Evolutionary conservation across 805 yeast species (phyloP), one percentile per base, ranked within the genome.

Genomic region (Teunomyces aglyptinius): DNA sequence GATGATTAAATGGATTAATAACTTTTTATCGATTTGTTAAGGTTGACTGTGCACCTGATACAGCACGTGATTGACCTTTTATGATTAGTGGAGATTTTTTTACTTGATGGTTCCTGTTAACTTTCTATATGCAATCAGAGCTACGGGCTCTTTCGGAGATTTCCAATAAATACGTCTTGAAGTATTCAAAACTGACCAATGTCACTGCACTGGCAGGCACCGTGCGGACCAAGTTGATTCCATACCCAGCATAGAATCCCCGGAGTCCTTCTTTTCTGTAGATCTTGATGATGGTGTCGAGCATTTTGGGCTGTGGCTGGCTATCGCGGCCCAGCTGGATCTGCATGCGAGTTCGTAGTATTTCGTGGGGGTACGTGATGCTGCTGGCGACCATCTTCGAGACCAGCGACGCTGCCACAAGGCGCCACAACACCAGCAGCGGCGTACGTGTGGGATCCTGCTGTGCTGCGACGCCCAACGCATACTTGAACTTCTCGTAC

Each of bases 201-300:
- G 99, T 94, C n/a, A 92, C 89, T 1, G 97, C 97, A 55, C 90
- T 81, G 1, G 97, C 91, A 3, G 99, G 99, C 0, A 92, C 89
- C 0, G 99, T 94, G 56, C 99, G 74, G 26, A 89, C 80, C 58
- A 94, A 69, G 60, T 94, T 94, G 16, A 95, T 84, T 0, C 83
- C 76, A 57, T 91, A 86, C 0, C 99, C 99, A 1, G 94, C 84
- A 61, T 94, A 94, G 62, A 89, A 92, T 3, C 94, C 97, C 31
- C 74, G 64, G 44, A 85, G 51, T 2, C 97, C 97, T 61, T 91
- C 97, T 45, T 76, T 80, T 48, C 59, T 53, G 59, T 75, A 79
- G 40, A 86, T 76, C 11, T 68, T 60, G 32, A 54, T 50, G 15
- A 77, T 60, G 12, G 74, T 67, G 20, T 61, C 48, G 49, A 68